Base-by-base conservation (phyloP, 208 protist species). In the Tritrichomonas musculus region DNA sequence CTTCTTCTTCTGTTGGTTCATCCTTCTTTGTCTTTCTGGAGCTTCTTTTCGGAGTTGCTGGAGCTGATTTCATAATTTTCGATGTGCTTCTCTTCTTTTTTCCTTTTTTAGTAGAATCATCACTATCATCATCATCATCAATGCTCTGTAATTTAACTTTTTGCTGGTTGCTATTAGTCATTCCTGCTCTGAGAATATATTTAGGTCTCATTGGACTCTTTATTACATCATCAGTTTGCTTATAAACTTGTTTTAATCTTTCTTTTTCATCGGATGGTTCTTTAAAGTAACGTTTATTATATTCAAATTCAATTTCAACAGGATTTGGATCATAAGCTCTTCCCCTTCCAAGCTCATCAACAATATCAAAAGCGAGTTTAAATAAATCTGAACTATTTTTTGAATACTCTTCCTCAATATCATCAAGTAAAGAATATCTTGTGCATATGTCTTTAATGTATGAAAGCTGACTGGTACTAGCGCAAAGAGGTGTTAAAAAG, bases 341-440 rank as follows among this genome's bases (percentile, higher is more conserved):
- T 20, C 44, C 44, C 20, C 47, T 33, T 14, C 44, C 77, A 17
- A 88, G 33, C 2, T 88, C 77, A 8, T 53, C 33, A n/a, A 88
- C 47, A 88, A 88, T 47, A 39, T 3, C 20, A 17, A 57, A 27
- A 39, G 5, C 13, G 17, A 88, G 17, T 39, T 88, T 33, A 88
- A 25, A 44, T 17, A 88, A 36, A 39, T 88, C 57, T 20, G 5
- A 17, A 20, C 53, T 60, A 4, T 88, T 88, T 27, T 88, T 47
- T 33, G 77, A 57, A 36, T 88, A 88, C 1, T 88, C 77, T 57
- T 60, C 77, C n/a, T 88, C 77, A 39, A 88, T 39, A 50, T 88
- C 77, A 44, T 88, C 77, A 5, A 60, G 53, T 17, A 60, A 22
- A 22, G 53, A 60, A 60, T 60, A 60, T 60, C 53, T 60, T 60